Percentiles rank a stretch among this genome's conserved stretches.
These are phyloP conservation scores for Tolypocladium paradoxum DNA, from an alignment of 2,329 filamentous ascomycete species.

Conservation along the genomic window DNA sequence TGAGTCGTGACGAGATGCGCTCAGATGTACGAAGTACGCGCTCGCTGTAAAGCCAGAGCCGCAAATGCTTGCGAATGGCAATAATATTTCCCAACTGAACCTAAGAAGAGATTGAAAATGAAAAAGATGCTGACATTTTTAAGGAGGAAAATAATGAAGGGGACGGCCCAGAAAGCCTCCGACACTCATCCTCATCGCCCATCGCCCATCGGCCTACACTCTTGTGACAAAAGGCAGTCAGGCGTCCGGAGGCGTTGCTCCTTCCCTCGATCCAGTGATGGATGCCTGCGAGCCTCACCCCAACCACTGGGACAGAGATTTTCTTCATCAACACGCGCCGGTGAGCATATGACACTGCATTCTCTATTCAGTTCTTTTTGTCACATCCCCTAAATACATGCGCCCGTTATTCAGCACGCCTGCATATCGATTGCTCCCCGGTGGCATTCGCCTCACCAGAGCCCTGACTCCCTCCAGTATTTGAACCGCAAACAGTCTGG, in stretches of 20 bases:
- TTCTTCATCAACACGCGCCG: not conserved
- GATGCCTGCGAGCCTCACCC: not conserved
- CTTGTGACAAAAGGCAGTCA: not conserved
- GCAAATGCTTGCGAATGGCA: too few species aligned
- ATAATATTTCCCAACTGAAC: too few species aligned
- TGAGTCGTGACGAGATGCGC: too few species aligned
- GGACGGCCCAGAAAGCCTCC: too few species aligned
- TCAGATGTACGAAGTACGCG: too few species aligned
- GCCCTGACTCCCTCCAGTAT: not conserved
- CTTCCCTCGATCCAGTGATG: not conserved
- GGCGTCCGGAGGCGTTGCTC: not conserved
- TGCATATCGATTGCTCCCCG: not conserved
- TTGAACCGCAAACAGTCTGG: not conserved
- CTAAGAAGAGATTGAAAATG: too few species aligned
- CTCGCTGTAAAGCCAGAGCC: too few species aligned
- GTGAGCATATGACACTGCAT: not conserved
- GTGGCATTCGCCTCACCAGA: not conserved
- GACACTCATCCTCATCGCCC: not conserved
- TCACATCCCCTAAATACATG: too few species aligned
- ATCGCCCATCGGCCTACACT: not conserved
- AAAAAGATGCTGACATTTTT: too few species aligned
- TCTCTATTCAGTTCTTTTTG: not conserved
- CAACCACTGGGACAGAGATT: not conserved
- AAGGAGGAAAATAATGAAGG: too few species aligned
- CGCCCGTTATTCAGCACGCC: not conserved